Evolutionary conservation across 1,284 basidiomycete species (phyloP).

Genomic region (Ganoderma sinense): DNA sequence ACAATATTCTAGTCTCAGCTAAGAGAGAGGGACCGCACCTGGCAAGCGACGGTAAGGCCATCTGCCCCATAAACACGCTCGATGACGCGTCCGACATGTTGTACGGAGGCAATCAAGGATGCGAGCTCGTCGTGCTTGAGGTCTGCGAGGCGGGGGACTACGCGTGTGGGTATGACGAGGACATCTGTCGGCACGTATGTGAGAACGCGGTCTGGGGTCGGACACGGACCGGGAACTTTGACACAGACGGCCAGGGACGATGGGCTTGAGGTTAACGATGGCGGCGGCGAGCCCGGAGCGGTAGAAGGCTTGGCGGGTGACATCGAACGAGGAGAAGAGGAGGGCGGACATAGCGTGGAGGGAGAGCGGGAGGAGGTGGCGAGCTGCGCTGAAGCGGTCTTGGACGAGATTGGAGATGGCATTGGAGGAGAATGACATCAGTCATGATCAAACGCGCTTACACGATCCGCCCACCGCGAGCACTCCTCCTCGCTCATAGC

Average conservation of each 20-base stretch:
- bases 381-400: not conserved
- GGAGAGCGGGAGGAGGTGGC: too few species aligned
- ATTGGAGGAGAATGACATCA: conserved; percentile 22
- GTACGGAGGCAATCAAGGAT: conserved; percentile 82
- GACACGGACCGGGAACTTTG: not conserved
- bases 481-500: not conserved
- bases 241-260: conserved; percentile 89
- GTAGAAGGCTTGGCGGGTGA: conserved; percentile 85
- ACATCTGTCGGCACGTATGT: conserved; percentile 67
- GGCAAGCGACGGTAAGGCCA: conserved; percentile 83
- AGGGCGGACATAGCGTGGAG: conserved; percentile 48
- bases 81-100: conserved; percentile 72
- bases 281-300: conserved; percentile 75
- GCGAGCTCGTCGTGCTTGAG: conserved; percentile 74
- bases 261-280: conserved; percentile 92
- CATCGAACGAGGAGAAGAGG: conserved; percentile 86
- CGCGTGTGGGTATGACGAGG: conserved; percentile 82
- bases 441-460: conserved; percentile 6
- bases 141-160: conserved; percentile 80
- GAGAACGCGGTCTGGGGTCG: not conserved
- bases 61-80: conserved; percentile 79
- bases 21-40: conserved; percentile 54
- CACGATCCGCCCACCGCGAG: not conserved
- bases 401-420: conserved; percentile 2
- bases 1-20: not conserved